Evolutionary conservation across 2,329 filamentous ascomycete genomes (phyloP).

Genomic region (Epichloe baconii): DNA sequence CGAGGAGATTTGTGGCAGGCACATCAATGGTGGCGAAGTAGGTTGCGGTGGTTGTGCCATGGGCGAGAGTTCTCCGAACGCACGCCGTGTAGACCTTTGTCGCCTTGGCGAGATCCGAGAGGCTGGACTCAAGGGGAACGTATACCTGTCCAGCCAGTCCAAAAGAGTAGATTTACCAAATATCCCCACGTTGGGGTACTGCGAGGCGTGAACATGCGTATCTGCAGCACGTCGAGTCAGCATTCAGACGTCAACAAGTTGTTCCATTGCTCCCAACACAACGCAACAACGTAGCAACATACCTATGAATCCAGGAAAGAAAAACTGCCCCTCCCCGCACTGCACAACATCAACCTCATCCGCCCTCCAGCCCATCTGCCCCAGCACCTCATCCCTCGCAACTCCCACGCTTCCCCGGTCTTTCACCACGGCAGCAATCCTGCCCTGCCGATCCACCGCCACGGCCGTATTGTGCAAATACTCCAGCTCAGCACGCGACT

Average conservation of each 20-base stretch:
- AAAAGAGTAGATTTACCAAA: slow-evolving; percentile 89
- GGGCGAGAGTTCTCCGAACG: slow-evolving; percentile 65
- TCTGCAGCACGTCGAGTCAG: slow-evolving; percentile 37
- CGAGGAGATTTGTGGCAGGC: slow-evolving; percentile 77
- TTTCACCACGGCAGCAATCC: slow-evolving; percentile 34
- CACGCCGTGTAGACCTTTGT: slow-evolving; percentile 62
- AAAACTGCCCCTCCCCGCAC: slow-evolving; percentile 47
- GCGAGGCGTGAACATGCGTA: slow-evolving; percentile 87
- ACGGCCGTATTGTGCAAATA: slow-evolving; percentile 38
- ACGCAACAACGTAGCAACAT: slow-evolving; percentile 12
- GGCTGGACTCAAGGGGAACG: slow-evolving; percentile 77
- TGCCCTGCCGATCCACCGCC: slow-evolving; percentile 35
- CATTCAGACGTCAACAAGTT: background rate
- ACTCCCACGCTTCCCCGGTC: slow-evolving; percentile 18
- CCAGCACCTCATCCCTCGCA: slow-evolving; percentile 21
- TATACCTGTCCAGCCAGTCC: slow-evolving; percentile 89
- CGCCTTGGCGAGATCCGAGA: slow-evolving; percentile 50
- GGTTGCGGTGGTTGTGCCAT: slow-evolving; percentile 88
- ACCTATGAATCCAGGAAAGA: slow-evolving; percentile 77
- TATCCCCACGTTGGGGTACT: slow-evolving; percentile 88
- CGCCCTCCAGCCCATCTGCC: slow-evolving; percentile 31
- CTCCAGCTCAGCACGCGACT: slow-evolving; percentile 32
- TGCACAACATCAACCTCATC: slow-evolving; percentile 24
- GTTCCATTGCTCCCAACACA: background rate
- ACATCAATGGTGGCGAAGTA: slow-evolving; percentile 91